phyloP scores from a whole-genome alignment of 805 yeast species.

The Candida krabiensis region DNA sequence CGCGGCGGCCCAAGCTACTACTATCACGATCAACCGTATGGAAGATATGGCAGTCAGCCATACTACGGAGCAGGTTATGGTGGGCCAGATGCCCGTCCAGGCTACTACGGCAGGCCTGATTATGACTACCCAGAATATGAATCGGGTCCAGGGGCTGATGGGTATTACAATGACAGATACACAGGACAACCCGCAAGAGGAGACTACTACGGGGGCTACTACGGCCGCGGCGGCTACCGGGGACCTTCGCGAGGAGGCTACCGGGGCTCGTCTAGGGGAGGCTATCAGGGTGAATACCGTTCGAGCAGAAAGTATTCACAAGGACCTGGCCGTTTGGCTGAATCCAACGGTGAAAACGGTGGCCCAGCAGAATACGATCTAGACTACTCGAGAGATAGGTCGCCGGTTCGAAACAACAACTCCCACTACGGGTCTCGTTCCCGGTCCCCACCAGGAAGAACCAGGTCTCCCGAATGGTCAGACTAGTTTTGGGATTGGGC shows the following conservation, averaged over 20 bases:
- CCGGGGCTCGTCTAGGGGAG: conserved; percentile 2
- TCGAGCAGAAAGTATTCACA: not conserved
- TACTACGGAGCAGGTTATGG: conserved; percentile 6
- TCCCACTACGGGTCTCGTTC: conserved; percentile 16
- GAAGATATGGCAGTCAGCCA: conserved; percentile 4
- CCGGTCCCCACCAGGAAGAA: conserved; percentile 14
- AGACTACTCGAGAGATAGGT: conserved; percentile 22
- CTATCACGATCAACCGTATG: conserved; percentile 8
- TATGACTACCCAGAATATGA: conserved; percentile 5
- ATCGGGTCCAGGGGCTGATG: conserved; percentile 2
- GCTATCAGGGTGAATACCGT: conserved; percentile 3
- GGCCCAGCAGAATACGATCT: conserved; percentile 4
- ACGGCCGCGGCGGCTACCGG: conserved; percentile 7
- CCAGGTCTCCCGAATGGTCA: conserved; percentile 23
- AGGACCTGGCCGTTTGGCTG: conserved; percentile 3
- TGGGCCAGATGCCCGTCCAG: conserved; percentile 3
- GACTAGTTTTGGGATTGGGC: conserved; percentile 8
- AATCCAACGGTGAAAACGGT: conserved; percentile 1
- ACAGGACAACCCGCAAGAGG: conserved; percentile 1
- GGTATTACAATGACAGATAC: conserved; percentile 9
- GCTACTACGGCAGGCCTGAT: conserved; percentile 6
- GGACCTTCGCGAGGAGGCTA: conserved; percentile 5
- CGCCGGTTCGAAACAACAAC: conserved; percentile 17
- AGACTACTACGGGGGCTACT: conserved; percentile 2
- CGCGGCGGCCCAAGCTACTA: conserved; percentile 6